Evolutionary conservation across 73 alveolate species (phyloP).

Genomic region (Paramecium biaurelia): DNA sequence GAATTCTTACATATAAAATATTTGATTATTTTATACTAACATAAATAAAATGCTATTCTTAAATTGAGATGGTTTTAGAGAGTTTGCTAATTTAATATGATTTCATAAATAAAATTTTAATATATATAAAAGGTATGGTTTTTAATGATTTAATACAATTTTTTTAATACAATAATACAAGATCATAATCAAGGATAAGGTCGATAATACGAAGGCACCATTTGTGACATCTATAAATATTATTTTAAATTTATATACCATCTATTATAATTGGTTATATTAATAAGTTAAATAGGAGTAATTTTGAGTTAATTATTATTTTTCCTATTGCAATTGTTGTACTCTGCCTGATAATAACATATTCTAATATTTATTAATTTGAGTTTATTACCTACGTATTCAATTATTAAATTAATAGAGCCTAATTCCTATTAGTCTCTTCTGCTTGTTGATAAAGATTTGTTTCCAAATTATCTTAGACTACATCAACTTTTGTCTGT

Average conservation of each 20-base stretch:
- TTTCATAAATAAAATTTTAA: not conserved
- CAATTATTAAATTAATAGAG: not conserved
- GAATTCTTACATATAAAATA: not conserved
- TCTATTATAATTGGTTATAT: not conserved
- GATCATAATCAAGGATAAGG: not conserved
- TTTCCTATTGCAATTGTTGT: not conserved
- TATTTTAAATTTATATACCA: not conserved
- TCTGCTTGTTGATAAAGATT: constrained; percentile 28
- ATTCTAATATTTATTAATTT: not conserved
- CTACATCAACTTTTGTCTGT: not conserved
- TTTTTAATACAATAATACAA: not conserved
- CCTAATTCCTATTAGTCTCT: not conserved
- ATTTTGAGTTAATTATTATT: not conserved
- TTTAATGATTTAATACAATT: not conserved
- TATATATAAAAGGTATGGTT: not conserved
- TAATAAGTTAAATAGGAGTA: not conserved
- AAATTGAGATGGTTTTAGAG: not conserved
- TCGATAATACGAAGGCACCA: not conserved
- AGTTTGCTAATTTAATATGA: not conserved
- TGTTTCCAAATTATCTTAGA: not conserved
- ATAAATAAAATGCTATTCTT: not conserved
- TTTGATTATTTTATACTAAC: not conserved
- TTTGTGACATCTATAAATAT: not conserved
- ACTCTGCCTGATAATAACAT: not conserved
- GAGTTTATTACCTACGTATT: not conserved